A percentile compares a stretch with the other conserved stretches of the same genome.
Conservation (phyloP, 148 eudicot species). For the Amaranthus cruentus region DNA sequence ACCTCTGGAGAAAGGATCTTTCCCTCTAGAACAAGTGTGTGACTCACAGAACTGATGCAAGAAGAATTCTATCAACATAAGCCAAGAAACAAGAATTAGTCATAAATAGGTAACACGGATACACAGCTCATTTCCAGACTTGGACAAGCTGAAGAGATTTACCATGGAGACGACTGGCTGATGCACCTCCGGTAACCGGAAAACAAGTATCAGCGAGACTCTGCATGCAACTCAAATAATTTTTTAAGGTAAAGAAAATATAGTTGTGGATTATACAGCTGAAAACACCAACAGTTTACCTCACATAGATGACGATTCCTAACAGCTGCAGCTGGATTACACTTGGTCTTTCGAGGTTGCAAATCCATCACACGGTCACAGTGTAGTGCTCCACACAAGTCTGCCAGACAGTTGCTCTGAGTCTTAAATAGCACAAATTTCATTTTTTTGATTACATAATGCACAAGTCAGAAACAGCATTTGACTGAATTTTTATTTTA, state of each 20-base stretch:
- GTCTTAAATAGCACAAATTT: conserved; percentile 37
- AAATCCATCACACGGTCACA: conserved; percentile 66
- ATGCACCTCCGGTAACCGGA: conserved; percentile 60
- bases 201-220: conserved; percentile 68
- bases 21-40: conserved; percentile 69
- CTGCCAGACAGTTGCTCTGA: conserved; percentile 72
- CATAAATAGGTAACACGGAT: conserved; percentile 1
- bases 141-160: conserved; percentile 15
- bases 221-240: conserved; percentile 38
- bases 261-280: conserved; percentile 6
- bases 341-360: conserved; percentile 51
- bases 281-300: conserved; percentile 37
- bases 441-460: not conserved
- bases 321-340: conserved; percentile 83
- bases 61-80: conserved; percentile 53
- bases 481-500: not conserved
- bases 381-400: conserved; percentile 84
- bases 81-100: not conserved
- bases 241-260: not conserved
- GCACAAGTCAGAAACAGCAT: not conserved
- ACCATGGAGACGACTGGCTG: conserved; percentile 91
- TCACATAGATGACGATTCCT: conserved; percentile 81
- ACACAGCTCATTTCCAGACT: not conserved
- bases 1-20: conserved; percentile 73
- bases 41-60: conserved; percentile 89